A percentile compares a stretch with the other conserved stretches of the same genome.
These are phyloP conservation scores for Talaromyces verruculosus DNA, from an alignment of 2,329 filamentous ascomycete species.

Conservation along the genomic window DNA sequence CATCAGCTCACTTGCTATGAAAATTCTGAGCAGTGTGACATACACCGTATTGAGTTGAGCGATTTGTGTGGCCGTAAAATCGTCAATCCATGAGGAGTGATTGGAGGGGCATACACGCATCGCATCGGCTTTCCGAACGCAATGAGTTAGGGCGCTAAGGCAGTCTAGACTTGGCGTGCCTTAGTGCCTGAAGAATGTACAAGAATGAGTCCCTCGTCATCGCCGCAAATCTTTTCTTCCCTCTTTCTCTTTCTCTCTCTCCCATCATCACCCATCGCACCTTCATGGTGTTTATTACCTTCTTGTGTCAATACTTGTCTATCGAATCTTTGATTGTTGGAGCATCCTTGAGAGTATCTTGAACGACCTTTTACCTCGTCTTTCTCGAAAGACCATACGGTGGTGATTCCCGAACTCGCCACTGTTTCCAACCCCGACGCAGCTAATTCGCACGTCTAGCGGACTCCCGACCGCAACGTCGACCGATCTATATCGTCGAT, in stretches of 20 bases:
- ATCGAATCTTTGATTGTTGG: not conserved
- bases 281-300: conserved; percentile 17
- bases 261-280: conserved; percentile 18
- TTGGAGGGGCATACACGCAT: not conserved
- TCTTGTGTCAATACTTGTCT: not conserved
- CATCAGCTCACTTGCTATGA: not conserved
- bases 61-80: not conserved
- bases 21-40: not conserved
- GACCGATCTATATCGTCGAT: not conserved
- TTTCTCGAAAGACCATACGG: not conserved
- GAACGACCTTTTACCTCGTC: not conserved
- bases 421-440: not conserved
- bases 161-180: conserved; percentile 4
- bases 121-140: not conserved
- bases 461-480: not conserved
- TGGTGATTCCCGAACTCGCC: not conserved
- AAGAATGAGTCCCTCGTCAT: conserved; percentile 11
- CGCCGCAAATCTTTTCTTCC: conserved; percentile 1
- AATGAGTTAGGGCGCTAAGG: not conserved
- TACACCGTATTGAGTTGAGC: not conserved
- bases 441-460: not conserved
- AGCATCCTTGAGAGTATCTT: not conserved
- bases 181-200: not conserved
- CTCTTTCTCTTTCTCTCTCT: conserved; percentile 10
- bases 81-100: not conserved